These are phyloP conservation scores for Talaromyces borbonicus DNA, from an alignment of 495 filamentous ascomycete species.

Conservation along the genomic window DNA sequence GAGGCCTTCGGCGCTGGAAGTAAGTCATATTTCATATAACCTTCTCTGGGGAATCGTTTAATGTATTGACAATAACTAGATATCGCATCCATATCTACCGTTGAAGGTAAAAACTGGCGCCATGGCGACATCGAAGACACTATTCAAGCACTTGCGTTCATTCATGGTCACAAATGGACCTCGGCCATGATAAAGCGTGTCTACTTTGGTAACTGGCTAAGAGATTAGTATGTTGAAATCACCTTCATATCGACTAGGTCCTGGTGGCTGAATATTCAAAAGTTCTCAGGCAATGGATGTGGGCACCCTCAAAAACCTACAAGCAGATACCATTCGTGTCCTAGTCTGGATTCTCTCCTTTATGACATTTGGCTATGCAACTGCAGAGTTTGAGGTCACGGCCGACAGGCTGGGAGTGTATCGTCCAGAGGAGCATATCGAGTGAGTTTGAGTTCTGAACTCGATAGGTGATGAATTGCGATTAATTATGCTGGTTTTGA, in stretches of 20 bases:
- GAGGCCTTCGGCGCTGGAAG: conserved; percentile 86
- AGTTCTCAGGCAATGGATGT: conserved; percentile 88
- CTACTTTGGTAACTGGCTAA: conserved; percentile 68
- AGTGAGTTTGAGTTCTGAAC: conserved; percentile 23
- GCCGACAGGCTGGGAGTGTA: conserved; percentile 85
- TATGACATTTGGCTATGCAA: conserved; percentile 93
- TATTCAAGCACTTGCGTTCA: conserved; percentile 78
- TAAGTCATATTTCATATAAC: conserved; percentile 14
- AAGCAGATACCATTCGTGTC: conserved; percentile 82
- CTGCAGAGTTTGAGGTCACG: conserved; percentile 92
- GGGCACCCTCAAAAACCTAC: conserved; percentile 79
- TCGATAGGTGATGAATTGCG: too few species aligned
- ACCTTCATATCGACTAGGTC: not conserved
- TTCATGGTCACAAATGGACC: conserved; percentile 92
- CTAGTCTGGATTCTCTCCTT: conserved; percentile 88
- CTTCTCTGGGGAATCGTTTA: not conserved
- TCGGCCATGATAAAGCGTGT: conserved; percentile 78
- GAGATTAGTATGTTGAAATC: conserved; percentile 30
- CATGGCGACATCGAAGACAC: conserved; percentile 97
- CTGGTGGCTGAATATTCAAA: not conserved
- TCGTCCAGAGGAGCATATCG: conserved; percentile 90
- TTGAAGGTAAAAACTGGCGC: conserved; percentile 93
- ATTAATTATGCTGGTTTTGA: not conserved
- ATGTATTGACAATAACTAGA: conserved; percentile 30
- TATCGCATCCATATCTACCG: conserved; percentile 83